Evolutionary conservation across 768 basidiomycete species (phyloP).

Genomic region (Suillus luteus): DNA sequence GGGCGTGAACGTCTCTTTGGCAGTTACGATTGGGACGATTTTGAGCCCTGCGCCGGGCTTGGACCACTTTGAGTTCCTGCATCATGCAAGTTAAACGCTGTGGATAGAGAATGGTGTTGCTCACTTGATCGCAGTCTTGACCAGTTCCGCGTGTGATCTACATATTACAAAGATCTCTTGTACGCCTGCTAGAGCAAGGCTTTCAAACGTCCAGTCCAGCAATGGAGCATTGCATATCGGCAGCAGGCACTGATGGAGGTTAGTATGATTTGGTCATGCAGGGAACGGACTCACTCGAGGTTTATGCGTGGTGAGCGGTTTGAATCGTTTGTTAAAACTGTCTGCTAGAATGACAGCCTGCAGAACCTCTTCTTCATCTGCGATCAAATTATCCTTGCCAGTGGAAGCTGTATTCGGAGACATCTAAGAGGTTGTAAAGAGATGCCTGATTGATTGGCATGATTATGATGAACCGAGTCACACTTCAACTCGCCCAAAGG

Average conservation of each 20-base stretch:
- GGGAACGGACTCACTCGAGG: constrained; percentile 65
- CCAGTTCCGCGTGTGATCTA: constrained; percentile 84
- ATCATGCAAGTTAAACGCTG: constrained; percentile 4
- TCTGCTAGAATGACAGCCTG: constrained; percentile 97
- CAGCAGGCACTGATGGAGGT: constrained; percentile 69
- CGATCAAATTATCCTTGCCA: constrained; percentile 64
- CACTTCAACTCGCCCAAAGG: background rate
- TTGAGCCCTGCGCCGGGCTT: constrained; percentile 76
- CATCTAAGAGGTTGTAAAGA: constrained; percentile 46
- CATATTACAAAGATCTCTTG: constrained; percentile 97
- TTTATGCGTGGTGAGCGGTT: constrained; percentile 83
- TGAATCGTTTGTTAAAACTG: constrained; percentile 92
- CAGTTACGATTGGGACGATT: constrained; percentile 83
- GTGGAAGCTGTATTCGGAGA: constrained; percentile 54
- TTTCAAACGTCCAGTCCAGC: constrained; percentile 96
- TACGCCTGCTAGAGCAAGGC: constrained; percentile 90
- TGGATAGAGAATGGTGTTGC: constrained; percentile 15
- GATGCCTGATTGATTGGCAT: constrained; percentile 10
- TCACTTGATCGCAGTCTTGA: constrained; percentile 84
- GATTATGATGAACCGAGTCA: constrained; percentile 27
- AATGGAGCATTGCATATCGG: constrained; percentile 94
- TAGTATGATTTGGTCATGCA: constrained; percentile 17
- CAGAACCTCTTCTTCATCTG: constrained; percentile 80
- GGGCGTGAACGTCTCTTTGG: constrained; percentile 83
- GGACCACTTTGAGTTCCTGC: constrained; percentile 84